Conservation (phyloP, 306 rosid genomes). For the Acmispon strigosus region DNA sequence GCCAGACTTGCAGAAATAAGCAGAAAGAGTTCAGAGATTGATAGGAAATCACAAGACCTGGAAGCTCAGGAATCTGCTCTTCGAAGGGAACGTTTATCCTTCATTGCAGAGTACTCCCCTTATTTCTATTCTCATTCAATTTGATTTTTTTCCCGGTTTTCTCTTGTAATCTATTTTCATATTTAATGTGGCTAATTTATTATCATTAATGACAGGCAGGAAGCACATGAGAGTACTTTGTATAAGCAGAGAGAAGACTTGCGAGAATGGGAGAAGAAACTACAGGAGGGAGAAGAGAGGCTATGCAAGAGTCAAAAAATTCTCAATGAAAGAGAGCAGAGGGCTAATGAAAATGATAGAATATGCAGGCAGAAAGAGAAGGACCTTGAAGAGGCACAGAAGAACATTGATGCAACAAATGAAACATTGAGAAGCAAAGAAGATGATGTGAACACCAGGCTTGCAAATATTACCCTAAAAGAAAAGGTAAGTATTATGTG, state of each 20-base stretch:
- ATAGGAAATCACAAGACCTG: constrained; percentile 69
- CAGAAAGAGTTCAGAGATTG: constrained; percentile 72
- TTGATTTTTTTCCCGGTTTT: background rate
- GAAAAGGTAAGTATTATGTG: constrained; percentile 56
- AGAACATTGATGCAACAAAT: constrained; percentile 66
- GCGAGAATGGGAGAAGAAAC: constrained; percentile 88
- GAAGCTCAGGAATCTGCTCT: constrained; percentile 68
- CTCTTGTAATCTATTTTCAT: background rate
- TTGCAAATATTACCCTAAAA: constrained; percentile 53
- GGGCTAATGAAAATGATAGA: constrained; percentile 76
- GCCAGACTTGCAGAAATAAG: constrained; percentile 88
- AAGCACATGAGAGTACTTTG: constrained; percentile 52
- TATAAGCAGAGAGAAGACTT: constrained; percentile 83
- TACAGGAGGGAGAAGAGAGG: constrained; percentile 94
- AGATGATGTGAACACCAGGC: constrained; percentile 67
- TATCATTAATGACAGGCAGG: constrained; percentile 51
- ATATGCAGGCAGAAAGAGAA: constrained; percentile 72
- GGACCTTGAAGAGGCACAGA: constrained; percentile 77
- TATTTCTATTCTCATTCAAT: constrained; percentile 1
- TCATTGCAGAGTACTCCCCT: constrained; percentile 61
- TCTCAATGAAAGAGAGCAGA: constrained; percentile 91
- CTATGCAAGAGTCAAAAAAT: constrained; percentile 73
- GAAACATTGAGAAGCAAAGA: constrained; percentile 61
- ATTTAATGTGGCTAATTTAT: constrained; percentile 1
- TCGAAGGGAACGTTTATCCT: constrained; percentile 66